Conservation (phyloP, 257 asterid species). For the Solanum lignicaule region DNA sequence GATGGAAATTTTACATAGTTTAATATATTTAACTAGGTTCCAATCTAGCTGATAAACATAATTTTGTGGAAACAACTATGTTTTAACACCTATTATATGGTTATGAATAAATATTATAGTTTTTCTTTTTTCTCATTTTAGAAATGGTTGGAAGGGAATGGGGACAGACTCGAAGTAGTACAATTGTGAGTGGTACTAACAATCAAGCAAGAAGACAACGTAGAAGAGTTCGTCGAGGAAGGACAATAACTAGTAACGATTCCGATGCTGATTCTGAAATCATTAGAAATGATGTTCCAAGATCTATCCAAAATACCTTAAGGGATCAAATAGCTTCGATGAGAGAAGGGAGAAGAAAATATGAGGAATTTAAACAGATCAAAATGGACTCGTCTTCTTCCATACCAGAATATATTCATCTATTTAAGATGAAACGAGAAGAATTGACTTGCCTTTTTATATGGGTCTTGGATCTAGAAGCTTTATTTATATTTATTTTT, state of each 20-base stretch:
- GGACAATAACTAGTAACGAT: not conserved
- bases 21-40: not conserved
- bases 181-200: not conserved
- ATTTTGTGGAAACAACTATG: not conserved
- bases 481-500: not conserved
- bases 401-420: not conserved
- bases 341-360: not conserved
- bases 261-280: not conserved
- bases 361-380: not conserved
- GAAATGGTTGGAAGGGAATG: not conserved
- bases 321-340: not conserved
- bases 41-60: no score
- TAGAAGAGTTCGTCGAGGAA: not conserved
- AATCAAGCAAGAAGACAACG: not conserved
- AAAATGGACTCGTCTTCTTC: not conserved
- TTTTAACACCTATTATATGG: not conserved
- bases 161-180: not conserved
- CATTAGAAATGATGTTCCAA: not conserved
- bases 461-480: not conserved
- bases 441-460: not conserved
- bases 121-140: not conserved
- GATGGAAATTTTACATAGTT: not conserved
- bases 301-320: not conserved
- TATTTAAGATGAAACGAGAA: not conserved
- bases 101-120: no score